These are phyloP conservation scores for Pelargonium cotyledonis DNA, from an alignment of 441 rosid species.

Conservation along the genomic window DNA sequence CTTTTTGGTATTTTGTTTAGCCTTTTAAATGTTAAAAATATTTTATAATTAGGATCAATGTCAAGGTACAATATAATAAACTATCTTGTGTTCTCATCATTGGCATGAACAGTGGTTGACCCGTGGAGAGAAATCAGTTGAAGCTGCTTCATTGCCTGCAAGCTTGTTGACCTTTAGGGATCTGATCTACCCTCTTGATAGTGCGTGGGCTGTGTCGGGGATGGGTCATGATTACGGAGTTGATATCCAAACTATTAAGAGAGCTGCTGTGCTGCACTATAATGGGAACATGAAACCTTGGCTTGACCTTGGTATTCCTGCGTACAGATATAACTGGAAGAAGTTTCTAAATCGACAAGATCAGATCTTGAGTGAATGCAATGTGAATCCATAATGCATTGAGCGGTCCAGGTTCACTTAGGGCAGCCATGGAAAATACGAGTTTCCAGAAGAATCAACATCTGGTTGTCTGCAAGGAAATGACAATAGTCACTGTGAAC, in stretches of 20 bases:
- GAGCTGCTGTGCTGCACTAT: conserved; percentile 70
- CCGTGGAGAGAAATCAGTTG: conserved; percentile 34
- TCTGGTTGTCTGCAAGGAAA: conserved; percentile 13
- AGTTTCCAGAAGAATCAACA: conserved; percentile 21
- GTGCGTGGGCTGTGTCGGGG: conserved; percentile 54
- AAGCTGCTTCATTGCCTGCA: conserved; percentile 45
- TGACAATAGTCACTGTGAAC: conserved; percentile 8
- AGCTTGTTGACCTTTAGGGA: conserved; percentile 79
- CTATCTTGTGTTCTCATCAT: conserved; percentile 4
- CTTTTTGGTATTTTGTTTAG: neutral
- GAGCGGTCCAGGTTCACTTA: conserved; percentile 15
- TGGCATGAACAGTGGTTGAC: conserved; percentile 33
- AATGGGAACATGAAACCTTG: conserved; percentile 98
- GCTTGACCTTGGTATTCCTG: conserved; percentile 88
- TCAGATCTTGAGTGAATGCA: conserved; percentile 64
- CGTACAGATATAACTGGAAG: conserved; percentile 72
- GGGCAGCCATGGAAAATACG: conserved; percentile 18
- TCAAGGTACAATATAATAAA: neutral
- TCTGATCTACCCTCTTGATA: conserved; percentile 52
- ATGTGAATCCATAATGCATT: conserved; percentile 52
- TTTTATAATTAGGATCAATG: neutral
- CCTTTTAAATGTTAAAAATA: neutral
- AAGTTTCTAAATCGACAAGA: conserved; percentile 61
- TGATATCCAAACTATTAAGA: conserved; percentile 32
- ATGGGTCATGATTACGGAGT: conserved; percentile 63